These are phyloP conservation scores for Hygrophorus pudorinus DNA, from an alignment of 768 basidiomycete genomes.

Conservation along the genomic window DNA sequence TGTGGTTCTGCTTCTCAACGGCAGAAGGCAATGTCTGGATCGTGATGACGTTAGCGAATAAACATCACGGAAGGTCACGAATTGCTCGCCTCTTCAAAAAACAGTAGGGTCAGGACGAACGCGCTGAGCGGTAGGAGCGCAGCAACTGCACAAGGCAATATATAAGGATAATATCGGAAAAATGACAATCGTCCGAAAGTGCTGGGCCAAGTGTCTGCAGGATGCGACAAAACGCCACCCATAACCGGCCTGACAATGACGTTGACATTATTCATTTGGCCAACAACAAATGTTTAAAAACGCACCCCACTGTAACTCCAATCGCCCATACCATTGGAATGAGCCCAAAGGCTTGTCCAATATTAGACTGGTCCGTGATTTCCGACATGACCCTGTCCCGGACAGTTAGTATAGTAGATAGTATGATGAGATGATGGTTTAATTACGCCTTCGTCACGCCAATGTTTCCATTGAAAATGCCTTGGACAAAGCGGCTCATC, in stretches of 20 bases:
- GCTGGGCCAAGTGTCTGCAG: constrained; percentile 18
- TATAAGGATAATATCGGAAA: constrained; percentile 23
- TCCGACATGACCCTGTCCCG: constrained; percentile 11
- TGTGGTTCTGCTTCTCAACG: not conserved
- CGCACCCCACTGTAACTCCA: constrained; percentile 7
- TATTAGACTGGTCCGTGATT: constrained; percentile 15
- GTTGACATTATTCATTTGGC: not conserved
- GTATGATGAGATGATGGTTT: too few species aligned
- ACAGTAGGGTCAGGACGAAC: not conserved
- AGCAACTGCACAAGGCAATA: constrained; percentile 24
- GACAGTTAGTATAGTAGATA: too few species aligned
- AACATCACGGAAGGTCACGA: not conserved
- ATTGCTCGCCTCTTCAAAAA: not conserved
- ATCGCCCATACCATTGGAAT: constrained; percentile 16
- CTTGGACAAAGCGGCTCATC: constrained; percentile 19
- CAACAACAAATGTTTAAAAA: not conserved
- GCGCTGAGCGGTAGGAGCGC: constrained; percentile 26
- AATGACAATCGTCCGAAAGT: constrained; percentile 15
- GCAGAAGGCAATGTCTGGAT: too few species aligned
- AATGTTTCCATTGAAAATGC: constrained; percentile 31
- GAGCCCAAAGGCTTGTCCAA: constrained; percentile 15
- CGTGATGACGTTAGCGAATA: too few species aligned
- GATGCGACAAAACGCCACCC: constrained; percentile 24
- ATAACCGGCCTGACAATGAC: constrained; percentile 15
- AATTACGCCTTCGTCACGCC: constrained; percentile 16